These are phyloP conservation scores for Phlebiopsis flavidoalba DNA, from an alignment of 768 basidiomycete species.

Conservation along the genomic window DNA sequence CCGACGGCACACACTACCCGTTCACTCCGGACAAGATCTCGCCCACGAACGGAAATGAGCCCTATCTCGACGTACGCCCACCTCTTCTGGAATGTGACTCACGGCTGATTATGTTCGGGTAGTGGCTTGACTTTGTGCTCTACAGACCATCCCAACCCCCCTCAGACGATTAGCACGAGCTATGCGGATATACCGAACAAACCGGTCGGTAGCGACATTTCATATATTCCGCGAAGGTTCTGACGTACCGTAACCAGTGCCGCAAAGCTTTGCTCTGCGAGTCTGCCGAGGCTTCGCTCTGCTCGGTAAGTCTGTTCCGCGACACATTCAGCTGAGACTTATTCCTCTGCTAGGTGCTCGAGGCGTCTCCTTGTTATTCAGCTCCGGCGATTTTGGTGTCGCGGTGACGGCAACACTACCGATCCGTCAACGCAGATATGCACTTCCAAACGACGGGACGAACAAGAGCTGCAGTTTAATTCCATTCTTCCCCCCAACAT, in stretches of 20 bases:
- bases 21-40: constrained; percentile 43
- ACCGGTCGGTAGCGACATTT: constrained; percentile 46
- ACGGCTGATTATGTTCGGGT: neutral
- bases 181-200: constrained; percentile 70
- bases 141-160: constrained; percentile 36
- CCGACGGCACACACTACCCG: constrained; percentile 52
- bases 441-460: constrained; percentile 50
- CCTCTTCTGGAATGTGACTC: neutral
- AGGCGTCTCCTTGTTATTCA: constrained; percentile 60
- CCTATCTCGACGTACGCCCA: constrained; percentile 35
- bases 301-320: constrained; percentile 37
- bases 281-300: constrained; percentile 59
- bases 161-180: constrained; percentile 63
- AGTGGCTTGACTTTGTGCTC: constrained; percentile 62
- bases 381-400: constrained; percentile 66
- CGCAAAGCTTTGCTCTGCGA: constrained; percentile 48
- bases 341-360: constrained; percentile 41
- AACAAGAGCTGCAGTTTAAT: constrained; percentile 53
- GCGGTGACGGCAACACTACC: constrained; percentile 55
- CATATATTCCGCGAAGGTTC: neutral
- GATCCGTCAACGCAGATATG: constrained; percentile 51
- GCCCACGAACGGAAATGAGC: constrained; percentile 41
- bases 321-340: neutral
- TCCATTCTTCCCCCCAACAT: constrained; percentile 54
- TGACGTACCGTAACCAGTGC: constrained; percentile 33